Base-by-base conservation (phyloP, 768 basidiomycete genomes). In the Lactarius akahatsu region DNA sequence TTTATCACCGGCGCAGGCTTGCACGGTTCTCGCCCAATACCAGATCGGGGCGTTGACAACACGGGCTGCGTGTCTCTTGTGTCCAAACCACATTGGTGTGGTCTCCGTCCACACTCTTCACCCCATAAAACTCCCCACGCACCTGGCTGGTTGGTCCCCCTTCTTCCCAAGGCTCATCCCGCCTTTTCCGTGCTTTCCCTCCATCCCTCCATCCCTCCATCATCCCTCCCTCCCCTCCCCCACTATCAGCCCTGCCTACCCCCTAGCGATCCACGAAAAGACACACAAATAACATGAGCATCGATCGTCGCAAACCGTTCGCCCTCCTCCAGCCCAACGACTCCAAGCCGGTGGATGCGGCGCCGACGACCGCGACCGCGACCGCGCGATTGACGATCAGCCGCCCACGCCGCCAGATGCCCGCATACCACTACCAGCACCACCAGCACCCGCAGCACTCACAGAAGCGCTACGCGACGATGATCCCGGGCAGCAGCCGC, bases 41-140 rank as follows among this genome's bases (percentile, higher is more conserved):
- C 66, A 55, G 62, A 67, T 67, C 66, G 62, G 54, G 66, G 52
- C 66, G 50, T 63, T 67, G 50, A 38, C 66, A 59, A 67, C 62
- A 23, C 61, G 30, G 56, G 15, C 57, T 47, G 52, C 66, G 66
- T 67, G 66, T 66, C 57, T 63, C 57, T 28, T 40, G 47, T 55
- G 57, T 63, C 52, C 52, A 63, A 59, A 40, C 62, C 58, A 47
- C 52, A 45, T 59, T 45, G 52, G 66, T 56, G 66, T 59, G 62
- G 66, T 55, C 41, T 63, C 62, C 40, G 66, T 57, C 65, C 65
- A 66, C 57, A 62, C 57, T 62, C 61, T 66, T 60, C 62, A 55
- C 66, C 58, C 57, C 66, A 67, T 67, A 67, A 63, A 67, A 23
- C 66, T 41, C 66, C 50, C 57, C 62, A 61, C 62, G 58, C 57